Conservation (phyloP, 2,329 filamentous ascomycete genomes). For the Ploettnerulaceae sp. region DNA sequence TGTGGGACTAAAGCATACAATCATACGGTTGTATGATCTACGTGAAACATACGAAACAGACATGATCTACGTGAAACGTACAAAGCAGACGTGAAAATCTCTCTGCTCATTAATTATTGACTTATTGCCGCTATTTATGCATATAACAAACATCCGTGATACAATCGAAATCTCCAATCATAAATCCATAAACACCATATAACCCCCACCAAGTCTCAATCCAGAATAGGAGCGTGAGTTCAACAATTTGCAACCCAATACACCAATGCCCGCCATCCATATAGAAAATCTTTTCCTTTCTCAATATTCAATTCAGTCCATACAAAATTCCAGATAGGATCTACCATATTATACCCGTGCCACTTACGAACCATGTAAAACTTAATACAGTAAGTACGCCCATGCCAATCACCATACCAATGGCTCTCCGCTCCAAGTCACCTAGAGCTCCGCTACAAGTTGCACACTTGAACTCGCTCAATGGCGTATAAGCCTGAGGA, state of each 20-base stretch:
- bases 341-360: constrained; percentile 36
- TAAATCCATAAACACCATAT: constrained; percentile 19
- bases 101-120: background rate
- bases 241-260: constrained; percentile 2
- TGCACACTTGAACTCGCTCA: constrained; percentile 49
- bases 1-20: too few relatives aligned
- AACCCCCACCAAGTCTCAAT: constrained; percentile 6
- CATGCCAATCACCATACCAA: constrained; percentile 50
- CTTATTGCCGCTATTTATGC: constrained; percentile 2
- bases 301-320: background rate
- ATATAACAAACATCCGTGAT: background rate
- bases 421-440: constrained; percentile 42
- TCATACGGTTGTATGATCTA: too few relatives aligned
- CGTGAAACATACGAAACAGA: too few relatives aligned
- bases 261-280: constrained; percentile 9
- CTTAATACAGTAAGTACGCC: constrained; percentile 51
- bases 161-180: background rate
- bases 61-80: too few relatives aligned
- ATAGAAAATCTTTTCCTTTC: constrained; percentile 1
- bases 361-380: constrained; percentile 61
- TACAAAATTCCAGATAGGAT: background rate
- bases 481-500: constrained; percentile 45
- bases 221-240: constrained; percentile 18
- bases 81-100: background rate
- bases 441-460: constrained; percentile 51